Evolutionary conservation across 139 green algal species (phyloP), one percentile per base, ranked within the genome.

Genomic region (Chlorella vulgaris): DNA sequence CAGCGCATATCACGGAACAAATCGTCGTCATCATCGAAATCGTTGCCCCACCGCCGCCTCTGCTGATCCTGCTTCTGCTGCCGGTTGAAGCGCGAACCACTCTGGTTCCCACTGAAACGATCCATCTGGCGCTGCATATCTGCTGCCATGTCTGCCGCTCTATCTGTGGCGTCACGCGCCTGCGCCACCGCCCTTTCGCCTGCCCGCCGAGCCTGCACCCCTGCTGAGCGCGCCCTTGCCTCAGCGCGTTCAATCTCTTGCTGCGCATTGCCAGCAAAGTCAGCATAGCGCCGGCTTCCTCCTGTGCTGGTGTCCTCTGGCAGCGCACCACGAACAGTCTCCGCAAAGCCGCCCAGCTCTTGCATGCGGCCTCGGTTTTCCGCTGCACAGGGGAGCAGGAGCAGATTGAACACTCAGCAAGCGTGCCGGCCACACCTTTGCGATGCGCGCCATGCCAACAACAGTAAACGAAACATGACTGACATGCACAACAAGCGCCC

Each of bases 11-110:
- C 5, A 21, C 55, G 18, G 35, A 55, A 53, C 53, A 78, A 28
- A 55, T 68, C 73, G 26, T 79, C 73, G 19, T 78, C 71, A 53
- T 79, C 73, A 29, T 78, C 47, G 15, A n/a, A n/a, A 61, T 76
- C n/a, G 0, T 65, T 21, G 22, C n/a, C 22, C 18, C 18, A 50
- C 1, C 19, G 19, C 19, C 33, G 31, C 47, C 28, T 4, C 19
- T 24, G 10, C 33, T 53, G 35, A 31, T 51, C 50, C 50, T 29
- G 15, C 50, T 43, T 28, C 33, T 31, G 68, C 47, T 24, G 26
- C 31, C n/a, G n/a, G n/a, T n/a, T n/a, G 15, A 22, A 10, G 38
- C 43, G 15, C 43, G 69, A 31, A 31, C 43, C 69, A 19, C 69
- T 18, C 15, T 31, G 62, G n/a, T 43, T 43, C 39, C 70, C 70